Conservation (phyloP, 768 basidiomycete genomes). For the Termitomyces sp. region DNA sequence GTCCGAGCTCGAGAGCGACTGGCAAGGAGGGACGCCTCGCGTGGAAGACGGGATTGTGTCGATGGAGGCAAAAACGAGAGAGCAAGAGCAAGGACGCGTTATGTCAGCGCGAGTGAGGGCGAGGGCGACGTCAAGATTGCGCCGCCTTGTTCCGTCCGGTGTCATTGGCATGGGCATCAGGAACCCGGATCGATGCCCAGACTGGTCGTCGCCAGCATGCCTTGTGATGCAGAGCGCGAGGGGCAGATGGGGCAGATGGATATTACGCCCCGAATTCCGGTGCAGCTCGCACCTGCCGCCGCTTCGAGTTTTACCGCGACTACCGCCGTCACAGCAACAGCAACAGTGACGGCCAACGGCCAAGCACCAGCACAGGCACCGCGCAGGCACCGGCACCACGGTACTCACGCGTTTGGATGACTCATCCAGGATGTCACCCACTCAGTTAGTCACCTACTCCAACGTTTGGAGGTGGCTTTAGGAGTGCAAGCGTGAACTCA, state of each 20-base stretch:
- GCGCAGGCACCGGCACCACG: background rate
- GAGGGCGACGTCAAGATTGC: constrained; percentile 17
- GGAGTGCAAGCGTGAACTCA: no score
- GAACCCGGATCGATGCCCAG: constrained; percentile 55
- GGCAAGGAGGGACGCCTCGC: constrained; percentile 54
- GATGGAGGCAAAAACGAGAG: constrained; percentile 58
- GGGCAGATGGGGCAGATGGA: background rate
- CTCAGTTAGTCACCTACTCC: no score
- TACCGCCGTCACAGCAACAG: background rate
- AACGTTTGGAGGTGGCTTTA: no score
- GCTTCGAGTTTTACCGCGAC: background rate
- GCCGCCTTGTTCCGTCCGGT: background rate
- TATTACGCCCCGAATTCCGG: background rate
- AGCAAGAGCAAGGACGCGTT: constrained; percentile 21
- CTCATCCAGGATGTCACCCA: no score
- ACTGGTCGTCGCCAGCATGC: constrained; percentile 54
- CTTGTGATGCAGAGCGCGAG: constrained; percentile 15
- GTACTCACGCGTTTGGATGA: no score
- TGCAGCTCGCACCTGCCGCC: background rate
- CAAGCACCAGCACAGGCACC: background rate
- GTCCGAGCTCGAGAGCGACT: constrained; percentile 72
- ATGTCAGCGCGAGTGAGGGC: constrained; percentile 14
- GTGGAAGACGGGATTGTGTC: constrained; percentile 76
- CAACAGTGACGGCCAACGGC: background rate
- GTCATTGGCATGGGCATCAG: constrained; percentile 20